Base-by-base conservation (phyloP, 1,284 basidiomycete genomes). In the Ganoderma leucocontextum region DNA sequence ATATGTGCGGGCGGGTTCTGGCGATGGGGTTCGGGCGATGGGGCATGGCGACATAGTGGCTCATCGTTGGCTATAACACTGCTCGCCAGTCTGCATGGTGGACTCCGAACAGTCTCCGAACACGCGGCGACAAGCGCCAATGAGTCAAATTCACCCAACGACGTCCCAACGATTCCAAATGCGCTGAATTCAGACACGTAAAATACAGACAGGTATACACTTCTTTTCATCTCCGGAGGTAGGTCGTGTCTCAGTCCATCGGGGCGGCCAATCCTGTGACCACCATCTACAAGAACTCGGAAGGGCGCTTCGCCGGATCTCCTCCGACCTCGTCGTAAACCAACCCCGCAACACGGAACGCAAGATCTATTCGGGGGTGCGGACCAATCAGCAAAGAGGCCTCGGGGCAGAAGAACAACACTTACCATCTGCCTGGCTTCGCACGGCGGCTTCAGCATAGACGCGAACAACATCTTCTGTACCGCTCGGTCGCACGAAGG, bases 381-480 rank as follows among this genome's bases (percentile, higher is more conserved):
- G 49, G 60, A 41, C 61, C n/a, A 60, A 68, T 70, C 57, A 67
- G 62, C 47, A 41, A 35, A n/a, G 49, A 29, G 64, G 58, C 57
- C 53, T 38, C 60, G 38, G 10, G 29, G 41, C 25, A n/a, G 70
- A 60, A 57, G 58, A 47, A 59, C 38, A 38, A 61, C 44, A 52
- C 25, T 78, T 72, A 96, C 96, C 93, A 78, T 97, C 95, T 19
- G 94, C 93, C 72, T 94, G 91, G 17, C 87, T 81, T 65, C 87
- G 87, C 53, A 90, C 84, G 49, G 84, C 86, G 1, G 97, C 96
- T 81, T 99, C 98, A 0, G 97, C 98, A 78, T 99, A 99, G 9
- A 99, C 97, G 70, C 98, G 88, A 13, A 99, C 98, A 57, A 98
- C 97, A 78, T 99, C 97, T 80, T 99, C 98, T 22, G 98, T 99